phyloP scores from a whole-genome alignment of 805 yeast species.

The Teunomyces atbi region DNA sequence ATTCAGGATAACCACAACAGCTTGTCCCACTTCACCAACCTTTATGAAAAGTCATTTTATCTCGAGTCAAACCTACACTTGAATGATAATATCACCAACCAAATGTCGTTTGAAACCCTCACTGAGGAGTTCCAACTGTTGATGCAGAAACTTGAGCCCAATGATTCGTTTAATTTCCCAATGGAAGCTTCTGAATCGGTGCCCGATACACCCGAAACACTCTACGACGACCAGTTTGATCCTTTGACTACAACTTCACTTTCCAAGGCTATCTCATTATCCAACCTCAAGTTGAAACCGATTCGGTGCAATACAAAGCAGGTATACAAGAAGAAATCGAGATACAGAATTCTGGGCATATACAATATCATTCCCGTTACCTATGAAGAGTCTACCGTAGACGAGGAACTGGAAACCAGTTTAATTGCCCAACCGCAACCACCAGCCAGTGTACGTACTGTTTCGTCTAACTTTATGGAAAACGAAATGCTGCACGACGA shows the following conservation, averaged over 20 bases:
- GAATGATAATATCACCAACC: conserved; percentile 34
- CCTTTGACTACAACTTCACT: not conserved
- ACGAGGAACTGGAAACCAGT: not conserved
- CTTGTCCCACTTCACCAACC: conserved; percentile 25
- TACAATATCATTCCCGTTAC: conserved; percentile 38
- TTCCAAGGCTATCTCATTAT: conserved; percentile 22
- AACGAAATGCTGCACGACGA: conserved; percentile 6
- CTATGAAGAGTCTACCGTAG: conserved; percentile 11
- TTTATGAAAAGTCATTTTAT: conserved; percentile 30
- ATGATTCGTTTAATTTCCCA: conserved; percentile 8
- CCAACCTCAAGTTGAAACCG: conserved; percentile 39
- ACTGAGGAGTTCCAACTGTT: conserved; percentile 27
- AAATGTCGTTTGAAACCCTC: conserved; percentile 28
- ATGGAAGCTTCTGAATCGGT: not conserved
- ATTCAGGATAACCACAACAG: conserved; percentile 21
- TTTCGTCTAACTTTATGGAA: conserved; percentile 9
- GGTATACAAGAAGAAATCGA: conserved; percentile 40
- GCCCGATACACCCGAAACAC: conserved; percentile 4
- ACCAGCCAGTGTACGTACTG: not conserved
- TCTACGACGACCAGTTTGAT: not conserved
- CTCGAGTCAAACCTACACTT: conserved; percentile 32
- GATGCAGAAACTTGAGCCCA: conserved; percentile 15
- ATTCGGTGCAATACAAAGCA: conserved; percentile 30
- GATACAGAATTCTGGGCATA: conserved; percentile 36
- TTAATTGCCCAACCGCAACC: not conserved